Conservation (phyloP, 2,329 filamentous ascomycete species). For the Hymenoscyphus fructigenus region DNA sequence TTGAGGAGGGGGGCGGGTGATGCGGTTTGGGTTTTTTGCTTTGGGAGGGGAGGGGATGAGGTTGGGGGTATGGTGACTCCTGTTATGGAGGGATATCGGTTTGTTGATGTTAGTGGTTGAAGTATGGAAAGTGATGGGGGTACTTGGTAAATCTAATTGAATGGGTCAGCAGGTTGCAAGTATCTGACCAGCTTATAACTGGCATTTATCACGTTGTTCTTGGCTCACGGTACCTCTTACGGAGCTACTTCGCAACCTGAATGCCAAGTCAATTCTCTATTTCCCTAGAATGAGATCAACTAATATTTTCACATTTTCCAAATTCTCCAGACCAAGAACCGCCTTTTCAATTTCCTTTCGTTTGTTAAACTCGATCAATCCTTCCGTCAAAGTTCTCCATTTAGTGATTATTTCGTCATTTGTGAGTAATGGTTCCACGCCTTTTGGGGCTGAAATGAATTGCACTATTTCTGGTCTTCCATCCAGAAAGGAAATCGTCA, state of each 20-base stretch:
- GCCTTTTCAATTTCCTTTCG: conserved; percentile 35
- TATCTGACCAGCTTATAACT: no score
- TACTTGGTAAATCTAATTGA: no score
- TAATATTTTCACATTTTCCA: background rate
- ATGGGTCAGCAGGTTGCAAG: no score
- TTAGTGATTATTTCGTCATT: conserved; percentile 42
- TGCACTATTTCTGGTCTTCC: conserved; percentile 25
- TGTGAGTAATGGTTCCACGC: conserved; percentile 36
- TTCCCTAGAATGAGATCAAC: background rate
- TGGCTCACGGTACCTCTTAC: no score
- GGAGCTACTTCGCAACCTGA: no score
- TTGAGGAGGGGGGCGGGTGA: conserved; percentile 68
- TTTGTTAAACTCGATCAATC: conserved; percentile 35
- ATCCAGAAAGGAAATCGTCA: conserved; percentile 28
- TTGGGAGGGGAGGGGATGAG: conserved; percentile 9
- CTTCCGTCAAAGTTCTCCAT: conserved; percentile 35
- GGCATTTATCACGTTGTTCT: no score
- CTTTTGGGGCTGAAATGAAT: conserved; percentile 33
- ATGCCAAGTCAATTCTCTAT: background rate
- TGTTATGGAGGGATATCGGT: conserved; percentile 43
- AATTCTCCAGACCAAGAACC: conserved; percentile 33
- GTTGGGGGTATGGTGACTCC: conserved; percentile 42
- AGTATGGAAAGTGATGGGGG: background rate
- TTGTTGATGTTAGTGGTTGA: conserved; percentile 27
- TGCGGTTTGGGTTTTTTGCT: conserved; percentile 69